phyloP scores from a whole-genome alignment of 441 rosid genomes.

The Erysimum cheiri region DNA sequence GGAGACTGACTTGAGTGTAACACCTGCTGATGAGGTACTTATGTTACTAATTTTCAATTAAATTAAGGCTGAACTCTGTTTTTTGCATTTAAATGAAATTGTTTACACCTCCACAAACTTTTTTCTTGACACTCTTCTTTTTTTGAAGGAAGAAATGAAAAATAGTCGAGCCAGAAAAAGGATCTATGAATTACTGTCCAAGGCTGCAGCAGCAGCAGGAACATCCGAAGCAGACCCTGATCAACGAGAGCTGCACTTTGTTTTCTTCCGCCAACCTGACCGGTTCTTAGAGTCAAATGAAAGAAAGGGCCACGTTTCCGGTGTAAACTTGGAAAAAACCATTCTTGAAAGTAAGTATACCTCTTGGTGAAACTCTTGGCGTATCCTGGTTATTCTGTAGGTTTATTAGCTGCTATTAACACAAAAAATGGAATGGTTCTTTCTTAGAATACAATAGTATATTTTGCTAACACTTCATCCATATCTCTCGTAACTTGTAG shows the following conservation, averaged over 20 bases:
- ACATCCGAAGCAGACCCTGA: conserved; percentile 56
- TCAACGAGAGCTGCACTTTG: conserved; percentile 83
- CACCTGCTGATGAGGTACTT: conserved; percentile 86
- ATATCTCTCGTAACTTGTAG: conserved; percentile 50
- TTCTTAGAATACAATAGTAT: neutral
- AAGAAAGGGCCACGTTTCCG: conserved; percentile 66
- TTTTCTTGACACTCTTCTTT: conserved; percentile 41
- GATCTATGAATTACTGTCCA: conserved; percentile 80
- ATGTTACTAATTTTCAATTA: conserved; percentile 17
- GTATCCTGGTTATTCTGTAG: conserved; percentile 9
- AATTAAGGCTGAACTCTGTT: conserved; percentile 4
- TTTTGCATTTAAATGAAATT: conserved; percentile 2
- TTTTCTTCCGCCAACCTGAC: conserved; percentile 83
- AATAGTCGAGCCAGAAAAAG: conserved; percentile 72
- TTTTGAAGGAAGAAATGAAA: conserved; percentile 85
- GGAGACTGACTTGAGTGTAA: conserved; percentile 65
- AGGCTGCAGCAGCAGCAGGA: conserved; percentile 55
- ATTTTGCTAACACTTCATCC: conserved; percentile 8
- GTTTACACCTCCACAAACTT: neutral
- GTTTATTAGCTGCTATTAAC: conserved; percentile 1
- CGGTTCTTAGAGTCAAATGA: conserved; percentile 68
- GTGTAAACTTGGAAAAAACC: conserved; percentile 81
- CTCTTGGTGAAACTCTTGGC: neutral
- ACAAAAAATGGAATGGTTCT: neutral
- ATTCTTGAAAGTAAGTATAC: conserved; percentile 63